Percentiles rank a stretch among this genome's conserved stretches.
These are phyloP conservation scores for Carpinus viminea DNA, from an alignment of 306 rosid genomes.

Conservation along the genomic window DNA sequence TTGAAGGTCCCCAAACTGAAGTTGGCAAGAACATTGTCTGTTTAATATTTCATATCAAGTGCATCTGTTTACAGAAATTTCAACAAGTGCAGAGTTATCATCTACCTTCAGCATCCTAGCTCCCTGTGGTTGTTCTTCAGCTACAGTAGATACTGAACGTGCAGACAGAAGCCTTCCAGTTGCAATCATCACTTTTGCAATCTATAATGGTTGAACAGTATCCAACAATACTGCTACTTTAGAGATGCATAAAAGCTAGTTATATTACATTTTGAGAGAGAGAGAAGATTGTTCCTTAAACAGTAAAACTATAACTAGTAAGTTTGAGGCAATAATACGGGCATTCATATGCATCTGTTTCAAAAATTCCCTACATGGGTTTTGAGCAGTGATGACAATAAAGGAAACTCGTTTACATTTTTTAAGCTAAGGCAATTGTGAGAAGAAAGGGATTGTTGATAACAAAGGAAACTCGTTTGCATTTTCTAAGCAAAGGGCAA, in stretches of 20 bases:
- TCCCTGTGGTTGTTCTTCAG: constrained; percentile 58
- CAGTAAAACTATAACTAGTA: background rate
- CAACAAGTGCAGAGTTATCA: constrained; percentile 22
- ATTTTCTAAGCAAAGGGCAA: background rate
- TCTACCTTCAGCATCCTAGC: constrained; percentile 71
- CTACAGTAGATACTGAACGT: constrained; percentile 41
- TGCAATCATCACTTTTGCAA: constrained; percentile 66
- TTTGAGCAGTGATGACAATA: too few species aligned
- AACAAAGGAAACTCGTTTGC: background rate
- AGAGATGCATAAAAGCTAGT: constrained; percentile 14
- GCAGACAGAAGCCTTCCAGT: constrained; percentile 72
- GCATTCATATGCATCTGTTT: too few species aligned
- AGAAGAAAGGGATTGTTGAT: background rate
- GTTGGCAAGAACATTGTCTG: constrained; percentile 27
- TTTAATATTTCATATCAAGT: constrained; percentile 18
- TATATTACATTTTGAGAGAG: background rate
- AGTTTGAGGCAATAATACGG: too few species aligned
- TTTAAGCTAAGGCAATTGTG: too few species aligned
- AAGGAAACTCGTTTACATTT: too few species aligned
- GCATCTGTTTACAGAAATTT: constrained; percentile 17
- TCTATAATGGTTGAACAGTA: constrained; percentile 53
- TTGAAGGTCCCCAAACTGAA: constrained; percentile 93
- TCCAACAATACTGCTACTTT: constrained; percentile 28
- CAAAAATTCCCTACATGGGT: too few species aligned
- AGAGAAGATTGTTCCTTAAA: background rate